These are phyloP conservation scores for Pyrrhoderma noxium DNA, from an alignment of 1,284 basidiomycete genomes.

Conservation along the genomic window DNA sequence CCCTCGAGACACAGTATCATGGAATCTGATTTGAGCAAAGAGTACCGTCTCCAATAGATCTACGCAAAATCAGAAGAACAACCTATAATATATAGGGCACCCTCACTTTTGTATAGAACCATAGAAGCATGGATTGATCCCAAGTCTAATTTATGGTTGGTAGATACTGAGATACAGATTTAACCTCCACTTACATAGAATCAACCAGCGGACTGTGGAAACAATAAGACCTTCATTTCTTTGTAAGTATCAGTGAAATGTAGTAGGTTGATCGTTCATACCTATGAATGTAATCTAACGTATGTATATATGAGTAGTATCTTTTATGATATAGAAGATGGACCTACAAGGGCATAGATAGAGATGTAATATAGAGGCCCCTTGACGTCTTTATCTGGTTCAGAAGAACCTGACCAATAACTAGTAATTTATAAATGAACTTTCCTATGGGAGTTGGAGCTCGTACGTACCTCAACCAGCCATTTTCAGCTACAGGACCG, in stretches of 20 bases:
- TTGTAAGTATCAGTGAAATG: not conserved
- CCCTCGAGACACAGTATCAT: slow-evolving; percentile 86
- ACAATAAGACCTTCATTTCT: slow-evolving; percentile 47
- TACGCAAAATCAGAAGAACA: slow-evolving; percentile 24
- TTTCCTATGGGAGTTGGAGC: too few species aligned
- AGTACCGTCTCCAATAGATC: slow-evolving; percentile 78
- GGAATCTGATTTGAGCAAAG: slow-evolving; percentile 89
- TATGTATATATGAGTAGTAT: slow-evolving; percentile 7
- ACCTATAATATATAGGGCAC: slow-evolving; percentile 21
- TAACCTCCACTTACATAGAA: slow-evolving; percentile 48
- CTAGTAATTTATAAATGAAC: too few species aligned
- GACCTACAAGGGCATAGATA: slow-evolving; percentile 62
- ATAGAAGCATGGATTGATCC: slow-evolving; percentile 67
- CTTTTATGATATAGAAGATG: too few species aligned
- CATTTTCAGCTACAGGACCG: slow-evolving; percentile 72
- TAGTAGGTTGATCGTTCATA: slow-evolving; percentile 19
- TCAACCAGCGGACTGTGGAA: slow-evolving; percentile 58
- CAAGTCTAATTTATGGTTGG: slow-evolving; percentile 34
- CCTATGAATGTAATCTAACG: slow-evolving; percentile 36
- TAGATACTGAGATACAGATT: slow-evolving; percentile 2
- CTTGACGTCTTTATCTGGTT: slow-evolving; percentile 32
- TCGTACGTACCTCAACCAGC: slow-evolving; percentile 72
- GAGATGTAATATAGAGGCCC: slow-evolving; percentile 67
- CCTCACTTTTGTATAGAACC: slow-evolving; percentile 62
- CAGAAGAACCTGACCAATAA: slow-evolving; percentile 55